Evolutionary conservation across 352 stramenopile species (phyloP), one percentile per base, ranked within the genome.

Genomic region (Globisporangium paroecandrum): DNA sequence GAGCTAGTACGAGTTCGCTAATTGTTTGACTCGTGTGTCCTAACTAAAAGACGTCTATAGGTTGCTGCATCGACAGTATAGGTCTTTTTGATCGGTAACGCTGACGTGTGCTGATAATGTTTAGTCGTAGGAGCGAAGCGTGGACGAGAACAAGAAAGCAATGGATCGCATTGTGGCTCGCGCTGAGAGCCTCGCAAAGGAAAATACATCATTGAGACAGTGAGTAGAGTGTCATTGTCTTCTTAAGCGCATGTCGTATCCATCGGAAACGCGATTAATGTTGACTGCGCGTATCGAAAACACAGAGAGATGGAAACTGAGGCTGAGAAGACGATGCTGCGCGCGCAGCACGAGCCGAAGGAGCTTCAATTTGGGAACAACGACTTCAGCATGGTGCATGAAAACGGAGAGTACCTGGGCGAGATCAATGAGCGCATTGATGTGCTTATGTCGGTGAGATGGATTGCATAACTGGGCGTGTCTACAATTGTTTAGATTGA

Each of bases 401-500:
- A 79, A 7, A 77, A 73, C 22, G 69, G 73, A 27, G 83, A 92
- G 53, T 89, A 91, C 65, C 58, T 91, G 7, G 69, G 77, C 6
- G 86, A 94, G 56, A 79, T 94, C 56, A 93, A 85, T 66, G 84
- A 94, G 41, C 81, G 86, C 20, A 83, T 94, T 56, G 84, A 93
- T 46, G 77, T 92, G 25, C 74, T 94, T 38, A 94, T 94, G 86
- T 82, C 86, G 67, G 81, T 86, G 53, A 29, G 72, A 46, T 22
- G 9, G 9, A n/a, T 18, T 43, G 20, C 3, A 1, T 46, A 15
- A 12, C 25, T 12, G 24, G 13, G 8, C 22, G 20, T 53, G 8
- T 29, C 24, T 24, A 57, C 3, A 22, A n/a, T 22, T 57, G 7
- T 58, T 41, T 13, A 24, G 15, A 8, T 58, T 47, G 10, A 5